Base-by-base conservation (phyloP, 805 yeast genomes). In the Teunomyces stri region DNA sequence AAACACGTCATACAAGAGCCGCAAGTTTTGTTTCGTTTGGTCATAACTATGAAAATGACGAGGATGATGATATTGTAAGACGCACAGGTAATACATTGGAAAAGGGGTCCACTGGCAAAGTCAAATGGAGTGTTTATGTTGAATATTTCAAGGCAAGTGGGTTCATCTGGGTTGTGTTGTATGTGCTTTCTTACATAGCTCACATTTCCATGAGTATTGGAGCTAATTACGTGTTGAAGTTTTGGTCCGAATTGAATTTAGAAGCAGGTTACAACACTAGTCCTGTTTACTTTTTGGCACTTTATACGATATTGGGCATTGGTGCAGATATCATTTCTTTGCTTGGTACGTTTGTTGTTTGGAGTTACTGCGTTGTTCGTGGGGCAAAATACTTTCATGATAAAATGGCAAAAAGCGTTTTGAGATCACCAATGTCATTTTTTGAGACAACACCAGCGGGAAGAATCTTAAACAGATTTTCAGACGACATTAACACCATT, bases 371-470 rank as follows among this genome's bases (percentile, higher is more conserved):
- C 50, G 62, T 61, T 10, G 59, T 67, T 35, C 60, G 57, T 44
- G 70, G 68, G 9, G 63, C 71, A 22, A 55, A 44, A 34, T 56
- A 59, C 46, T 68, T 69, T 56, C 75, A 70, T 47, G 70, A 69
- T 37, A 59, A 57, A 16, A 68, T 70, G 74, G 68, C 72, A 5
- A 46, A 50, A 20, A 50, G 63, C 9, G 66, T 70, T 1, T 57
- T 70, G 45, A 58, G 71, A 47, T 62, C 73, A 1, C 75, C 75
- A 21, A 70, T 70, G 75, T 61, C 70, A 12, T 70, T 69, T 46
- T 70, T 69, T 44, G 75, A 70, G 48, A 68, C 73, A 15, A 70
- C 75, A 1, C 75, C 75, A 2, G 56, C 68, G 28, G 75, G 74
- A 3, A 52, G 74, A 51, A 64, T 70, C 29, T 58, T 70, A 57